These are phyloP conservation scores for Trypethelium eluteriae DNA, from an alignment of 495 filamentous ascomycete genomes.

Conservation along the genomic window DNA sequence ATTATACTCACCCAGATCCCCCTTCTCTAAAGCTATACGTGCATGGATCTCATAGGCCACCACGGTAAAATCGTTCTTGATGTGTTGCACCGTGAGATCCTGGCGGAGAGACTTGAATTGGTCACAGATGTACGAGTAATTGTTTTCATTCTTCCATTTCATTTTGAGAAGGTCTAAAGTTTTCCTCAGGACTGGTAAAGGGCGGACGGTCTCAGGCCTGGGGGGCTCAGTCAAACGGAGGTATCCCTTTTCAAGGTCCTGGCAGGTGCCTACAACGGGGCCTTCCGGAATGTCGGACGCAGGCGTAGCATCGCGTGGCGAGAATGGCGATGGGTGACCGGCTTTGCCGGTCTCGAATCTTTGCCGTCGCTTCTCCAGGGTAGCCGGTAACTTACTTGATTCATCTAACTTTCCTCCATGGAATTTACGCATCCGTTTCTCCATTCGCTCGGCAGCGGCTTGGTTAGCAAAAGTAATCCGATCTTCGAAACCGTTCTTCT, in stretches of 20 bases:
- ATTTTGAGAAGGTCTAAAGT: conserved; percentile 82
- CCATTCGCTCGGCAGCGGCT: conserved; percentile 31
- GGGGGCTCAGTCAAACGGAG: conserved; percentile 87
- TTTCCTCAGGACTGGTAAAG: conserved; percentile 68
- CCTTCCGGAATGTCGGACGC: conserved; percentile 55
- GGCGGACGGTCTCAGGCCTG: conserved; percentile 78
- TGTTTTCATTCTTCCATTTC: conserved; percentile 89
- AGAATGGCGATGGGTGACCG: conserved; percentile 9
- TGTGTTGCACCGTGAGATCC: conserved; percentile 95
- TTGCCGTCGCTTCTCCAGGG: conserved; percentile 78
- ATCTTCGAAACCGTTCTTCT: conserved; percentile 59
- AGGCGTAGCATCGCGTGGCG: conserved; percentile 43
- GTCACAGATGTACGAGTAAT: conserved; percentile 96
- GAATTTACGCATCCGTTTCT: conserved; percentile 54
- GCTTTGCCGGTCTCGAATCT: conserved; percentile 56
- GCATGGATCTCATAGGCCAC: conserved; percentile 96
- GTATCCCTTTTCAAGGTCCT: conserved; percentile 86
- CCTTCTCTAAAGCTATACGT: conserved; percentile 95
- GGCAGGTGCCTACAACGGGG: conserved; percentile 77
- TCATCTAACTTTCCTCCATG: conserved; percentile 29
- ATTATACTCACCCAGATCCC: conserved; percentile 99
- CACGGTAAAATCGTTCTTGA: conserved; percentile 92
- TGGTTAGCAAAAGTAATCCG: conserved; percentile 54
- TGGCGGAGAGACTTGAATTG: conserved; percentile 98
- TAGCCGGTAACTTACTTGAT: conserved; percentile 82